Conservation (phyloP, 2,329 filamentous ascomycete genomes). For the Coleophoma eucalyptorum region DNA sequence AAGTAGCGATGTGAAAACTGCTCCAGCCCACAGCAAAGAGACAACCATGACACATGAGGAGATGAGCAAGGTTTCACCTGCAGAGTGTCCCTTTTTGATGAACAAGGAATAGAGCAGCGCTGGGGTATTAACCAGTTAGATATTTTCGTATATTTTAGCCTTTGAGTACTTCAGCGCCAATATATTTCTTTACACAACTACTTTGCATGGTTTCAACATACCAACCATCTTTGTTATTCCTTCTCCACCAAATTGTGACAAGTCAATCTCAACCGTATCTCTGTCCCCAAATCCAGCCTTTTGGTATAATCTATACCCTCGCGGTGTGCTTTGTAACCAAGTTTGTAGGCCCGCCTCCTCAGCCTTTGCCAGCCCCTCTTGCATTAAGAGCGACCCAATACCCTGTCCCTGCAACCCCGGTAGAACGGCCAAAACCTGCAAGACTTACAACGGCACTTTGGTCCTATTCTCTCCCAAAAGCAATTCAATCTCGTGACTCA, state of each 20-base stretch:
- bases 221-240: neutral
- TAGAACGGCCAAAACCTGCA: neutral
- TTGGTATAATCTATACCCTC: neutral
- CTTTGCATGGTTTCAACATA: neutral
- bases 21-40: conserved; percentile 2
- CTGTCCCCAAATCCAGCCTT: neutral
- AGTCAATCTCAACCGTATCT: neutral
- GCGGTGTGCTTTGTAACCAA: neutral
- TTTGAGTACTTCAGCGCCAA: neutral
- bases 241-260: neutral
- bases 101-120: conserved; percentile 6
- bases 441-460: neutral
- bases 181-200: neutral
- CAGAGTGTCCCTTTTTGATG: conserved; percentile 10
- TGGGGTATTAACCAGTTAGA: neutral
- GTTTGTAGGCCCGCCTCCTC: neutral
- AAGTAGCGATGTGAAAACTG: conserved; percentile 3
- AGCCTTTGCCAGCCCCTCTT: neutral
- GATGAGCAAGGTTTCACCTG: conserved; percentile 5
- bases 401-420: neutral
- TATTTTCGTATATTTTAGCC: neutral
- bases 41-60: conserved; percentile 4
- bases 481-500: neutral
- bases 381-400: neutral
- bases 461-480: neutral